These are phyloP conservation scores for Tolypocladium guangdongense DNA, from an alignment of 2,329 filamentous ascomycete genomes.

Conservation along the genomic window DNA sequence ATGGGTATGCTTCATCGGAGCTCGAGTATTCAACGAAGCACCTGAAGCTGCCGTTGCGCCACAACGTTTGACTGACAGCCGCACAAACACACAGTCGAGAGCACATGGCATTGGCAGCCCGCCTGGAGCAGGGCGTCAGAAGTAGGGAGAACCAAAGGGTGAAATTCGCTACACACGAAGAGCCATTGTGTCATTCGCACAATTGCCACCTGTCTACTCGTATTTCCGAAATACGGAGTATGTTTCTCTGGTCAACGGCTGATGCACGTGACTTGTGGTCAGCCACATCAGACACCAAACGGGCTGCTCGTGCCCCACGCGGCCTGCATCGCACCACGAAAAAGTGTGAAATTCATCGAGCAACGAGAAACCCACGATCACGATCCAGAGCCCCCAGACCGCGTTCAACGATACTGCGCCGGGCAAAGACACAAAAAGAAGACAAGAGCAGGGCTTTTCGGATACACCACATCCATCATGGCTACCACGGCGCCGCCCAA, in stretches of 20 bases:
- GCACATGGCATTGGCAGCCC: no score
- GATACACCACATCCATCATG: constrained; percentile 18
- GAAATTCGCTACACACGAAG: not conserved
- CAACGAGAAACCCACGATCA: constrained; percentile 27
- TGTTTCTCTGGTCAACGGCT: not conserved
- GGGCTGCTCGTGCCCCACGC: constrained; percentile 23
- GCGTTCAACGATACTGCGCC: constrained; percentile 6
- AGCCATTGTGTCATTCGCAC: not conserved
- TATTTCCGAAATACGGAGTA: not conserved
- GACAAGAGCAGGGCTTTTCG: not conserved
- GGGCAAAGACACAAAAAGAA: not conserved
- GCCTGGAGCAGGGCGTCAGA: not conserved
- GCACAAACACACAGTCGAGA: no score
- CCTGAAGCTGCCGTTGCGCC: no score
- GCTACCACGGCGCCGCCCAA: constrained; percentile 27
- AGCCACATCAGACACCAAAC: constrained; percentile 5
- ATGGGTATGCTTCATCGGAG: not conserved
- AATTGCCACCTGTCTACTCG: not conserved
- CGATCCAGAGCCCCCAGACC: constrained; percentile 12
- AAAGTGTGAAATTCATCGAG: constrained; percentile 28
- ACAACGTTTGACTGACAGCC: no score
- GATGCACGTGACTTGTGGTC: constrained; percentile 14
- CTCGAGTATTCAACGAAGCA: not conserved
- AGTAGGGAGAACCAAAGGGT: not conserved
- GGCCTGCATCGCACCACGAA: constrained; percentile 28